These are phyloP conservation scores for Trametes cubensis DNA, from an alignment of 768 basidiomycete species.

Conservation along the genomic window DNA sequence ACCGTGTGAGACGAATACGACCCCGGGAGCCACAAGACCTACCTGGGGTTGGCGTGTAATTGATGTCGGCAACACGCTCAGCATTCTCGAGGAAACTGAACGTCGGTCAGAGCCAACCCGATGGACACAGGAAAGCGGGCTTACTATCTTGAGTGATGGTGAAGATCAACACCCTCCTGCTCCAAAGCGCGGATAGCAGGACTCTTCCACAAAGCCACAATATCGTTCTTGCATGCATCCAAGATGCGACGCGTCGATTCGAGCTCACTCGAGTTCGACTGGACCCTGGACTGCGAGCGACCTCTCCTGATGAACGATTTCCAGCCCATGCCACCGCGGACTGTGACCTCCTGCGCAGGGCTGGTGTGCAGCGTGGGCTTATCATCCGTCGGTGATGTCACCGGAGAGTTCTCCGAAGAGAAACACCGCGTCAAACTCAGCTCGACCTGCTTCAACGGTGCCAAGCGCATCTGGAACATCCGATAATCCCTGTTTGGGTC, in stretches of 20 bases:
- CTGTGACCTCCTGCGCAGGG: constrained; percentile 49
- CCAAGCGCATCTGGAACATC: constrained; percentile 49
- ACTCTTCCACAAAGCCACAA: constrained; percentile 17
- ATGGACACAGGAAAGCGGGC: constrained; percentile 3
- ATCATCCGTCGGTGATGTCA: constrained; percentile 23
- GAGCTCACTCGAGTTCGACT: constrained; percentile 36
- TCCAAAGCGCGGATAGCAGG: constrained; percentile 1
- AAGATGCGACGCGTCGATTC: constrained; percentile 47
- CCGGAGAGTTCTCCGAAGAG: constrained; percentile 33
- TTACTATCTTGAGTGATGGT: constrained; percentile 23
- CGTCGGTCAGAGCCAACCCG: neutral
- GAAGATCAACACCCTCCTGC: constrained; percentile 15
- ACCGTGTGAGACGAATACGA: neutral
- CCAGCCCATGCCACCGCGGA: constrained; percentile 51
- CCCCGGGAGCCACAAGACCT: constrained; percentile 16
- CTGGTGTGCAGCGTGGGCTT: constrained; percentile 19
- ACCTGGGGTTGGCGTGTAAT: constrained; percentile 57
- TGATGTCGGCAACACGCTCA: constrained; percentile 48
- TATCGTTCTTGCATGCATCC: constrained; percentile 46
- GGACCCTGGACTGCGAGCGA: constrained; percentile 10
- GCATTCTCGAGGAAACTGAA: constrained; percentile 59
- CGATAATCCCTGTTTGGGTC: constrained; percentile 37
- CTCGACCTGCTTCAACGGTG: constrained; percentile 57
- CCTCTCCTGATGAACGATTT: constrained; percentile 40
- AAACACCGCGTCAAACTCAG: constrained; percentile 47